These are phyloP conservation scores for Penicillium nucicola DNA, from an alignment of 495 filamentous ascomycete species.

Conservation along the genomic window DNA sequence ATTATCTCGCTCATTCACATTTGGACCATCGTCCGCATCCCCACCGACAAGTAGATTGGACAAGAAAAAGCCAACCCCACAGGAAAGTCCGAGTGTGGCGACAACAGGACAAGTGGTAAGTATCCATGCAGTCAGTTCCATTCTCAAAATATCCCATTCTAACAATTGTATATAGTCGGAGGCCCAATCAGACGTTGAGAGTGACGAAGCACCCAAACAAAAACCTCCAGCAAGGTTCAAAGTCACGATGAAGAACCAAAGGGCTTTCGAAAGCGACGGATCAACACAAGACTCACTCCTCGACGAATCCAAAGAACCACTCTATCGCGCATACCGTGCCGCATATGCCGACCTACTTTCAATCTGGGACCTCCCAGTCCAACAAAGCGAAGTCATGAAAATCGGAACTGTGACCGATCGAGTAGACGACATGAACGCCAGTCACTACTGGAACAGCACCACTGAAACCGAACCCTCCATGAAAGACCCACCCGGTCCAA, in stretches of 20 bases:
- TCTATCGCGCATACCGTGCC: slow-evolving; percentile 70
- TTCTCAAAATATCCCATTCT: neutral
- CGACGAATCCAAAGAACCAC: slow-evolving; percentile 54
- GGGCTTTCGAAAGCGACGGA: slow-evolving; percentile 75
- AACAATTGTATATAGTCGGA: slow-evolving; percentile 21
- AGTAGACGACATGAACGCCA: slow-evolving; percentile 11
- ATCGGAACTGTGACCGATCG: slow-evolving; percentile 43
- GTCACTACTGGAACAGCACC: slow-evolving; percentile 22
- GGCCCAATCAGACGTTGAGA: slow-evolving; percentile 46
- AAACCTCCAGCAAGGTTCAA: slow-evolving; percentile 46
- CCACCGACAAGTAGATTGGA: slow-evolving; percentile 47
- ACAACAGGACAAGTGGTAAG: slow-evolving; percentile 57
- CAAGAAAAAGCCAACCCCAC: slow-evolving; percentile 64
- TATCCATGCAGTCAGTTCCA: slow-evolving; percentile 39
- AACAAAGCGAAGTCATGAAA: slow-evolving; percentile 78
- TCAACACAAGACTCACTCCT: slow-evolving; percentile 65
- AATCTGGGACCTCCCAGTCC: slow-evolving; percentile 74
- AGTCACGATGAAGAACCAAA: slow-evolving; percentile 70
- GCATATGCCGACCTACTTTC: slow-evolving; percentile 79
- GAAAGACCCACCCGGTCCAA: slow-evolving; percentile 8
- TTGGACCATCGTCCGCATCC: slow-evolving; percentile 62
- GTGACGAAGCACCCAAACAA: slow-evolving; percentile 28
- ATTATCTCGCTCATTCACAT: slow-evolving; percentile 68
- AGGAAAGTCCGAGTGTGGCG: slow-evolving; percentile 61
- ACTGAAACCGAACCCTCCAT: slow-evolving; percentile 24